Evolutionary conservation across 345 rosid genomes (phyloP).

Genomic region (Viola odorata): DNA sequence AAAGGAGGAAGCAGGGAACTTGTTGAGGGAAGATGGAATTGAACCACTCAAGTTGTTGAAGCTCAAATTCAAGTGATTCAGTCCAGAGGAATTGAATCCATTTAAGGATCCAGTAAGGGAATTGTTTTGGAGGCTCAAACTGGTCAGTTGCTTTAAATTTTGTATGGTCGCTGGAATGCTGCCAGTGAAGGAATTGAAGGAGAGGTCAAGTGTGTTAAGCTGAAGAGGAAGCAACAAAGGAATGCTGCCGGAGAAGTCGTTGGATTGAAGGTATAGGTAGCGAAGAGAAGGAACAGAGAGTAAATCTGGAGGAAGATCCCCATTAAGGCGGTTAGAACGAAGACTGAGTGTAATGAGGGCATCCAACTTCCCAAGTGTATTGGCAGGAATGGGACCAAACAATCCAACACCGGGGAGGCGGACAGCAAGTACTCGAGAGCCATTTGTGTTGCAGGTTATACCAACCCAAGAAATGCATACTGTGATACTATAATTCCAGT

Average conservation of each 20-base stretch:
- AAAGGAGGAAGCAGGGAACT: constrained; percentile 65
- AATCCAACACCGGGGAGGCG: constrained; percentile 84
- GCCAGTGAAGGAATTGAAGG: constrained; percentile 65
- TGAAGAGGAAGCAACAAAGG: constrained; percentile 48
- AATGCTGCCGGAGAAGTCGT: constrained; percentile 71
- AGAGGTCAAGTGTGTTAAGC: constrained; percentile 64
- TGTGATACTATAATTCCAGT: constrained; percentile 54
- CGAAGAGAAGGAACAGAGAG: constrained; percentile 72
- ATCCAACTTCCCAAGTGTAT: constrained; percentile 72
- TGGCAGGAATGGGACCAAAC: constrained; percentile 67
- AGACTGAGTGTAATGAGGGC: constrained; percentile 70
- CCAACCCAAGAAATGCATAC: constrained; percentile 76
- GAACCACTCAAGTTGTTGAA: constrained; percentile 70
- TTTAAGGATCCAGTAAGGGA: constrained; percentile 65
- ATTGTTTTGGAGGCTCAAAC: constrained; percentile 62
- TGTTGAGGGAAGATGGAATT: constrained; percentile 55
- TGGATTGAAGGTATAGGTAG: constrained; percentile 58
- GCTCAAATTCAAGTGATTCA: constrained; percentile 68
- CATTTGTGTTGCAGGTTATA: constrained; percentile 50
- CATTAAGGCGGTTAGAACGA: constrained; percentile 57
- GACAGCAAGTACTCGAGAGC: constrained; percentile 52
- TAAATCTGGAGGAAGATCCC: constrained; percentile 64
- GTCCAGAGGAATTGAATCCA: constrained; percentile 39
- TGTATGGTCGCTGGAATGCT: constrained; percentile 46
- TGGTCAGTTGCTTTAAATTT: constrained; percentile 50